These are phyloP conservation scores for Yamadazyma dushanensis DNA, from an alignment of 1,139 yeast genomes.

Conservation along the genomic window DNA sequence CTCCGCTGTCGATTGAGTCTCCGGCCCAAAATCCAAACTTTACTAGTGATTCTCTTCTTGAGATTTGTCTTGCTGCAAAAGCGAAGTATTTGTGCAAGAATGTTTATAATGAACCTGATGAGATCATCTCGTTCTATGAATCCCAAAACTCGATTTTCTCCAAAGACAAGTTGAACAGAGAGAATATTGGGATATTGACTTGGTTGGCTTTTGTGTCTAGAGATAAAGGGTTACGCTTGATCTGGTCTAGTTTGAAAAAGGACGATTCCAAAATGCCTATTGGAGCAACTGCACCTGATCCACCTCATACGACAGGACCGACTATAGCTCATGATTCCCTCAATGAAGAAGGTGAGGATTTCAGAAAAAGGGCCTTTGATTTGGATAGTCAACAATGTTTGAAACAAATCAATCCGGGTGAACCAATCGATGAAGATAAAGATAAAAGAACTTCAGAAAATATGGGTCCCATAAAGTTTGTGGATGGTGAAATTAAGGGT, in stretches of 20 bases:
- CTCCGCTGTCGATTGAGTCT: too few relatives aligned
- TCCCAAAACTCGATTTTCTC: not conserved
- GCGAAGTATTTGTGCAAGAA: not conserved
- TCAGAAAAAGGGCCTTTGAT: not conserved
- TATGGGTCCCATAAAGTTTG: not conserved
- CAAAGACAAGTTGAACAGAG: slow-evolving; percentile 17
- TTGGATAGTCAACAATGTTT: not conserved
- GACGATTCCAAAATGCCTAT: not conserved
- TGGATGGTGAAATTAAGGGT: not conserved
- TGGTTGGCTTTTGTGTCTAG: slow-evolving; percentile 39
- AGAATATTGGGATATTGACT: slow-evolving; percentile 40
- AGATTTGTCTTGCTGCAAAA: not conserved
- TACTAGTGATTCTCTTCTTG: too few relatives aligned
- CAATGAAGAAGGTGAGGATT: not conserved
- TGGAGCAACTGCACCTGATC: not conserved
- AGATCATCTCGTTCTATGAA: not conserved
- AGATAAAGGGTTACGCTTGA: slow-evolving; percentile 28
- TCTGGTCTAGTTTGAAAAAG: slow-evolving; percentile 11
- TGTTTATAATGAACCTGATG: not conserved
- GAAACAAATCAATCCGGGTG: too few relatives aligned
- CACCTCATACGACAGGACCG: too few relatives aligned
- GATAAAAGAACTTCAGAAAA: slow-evolving; percentile 2
- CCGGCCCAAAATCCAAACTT: too few relatives aligned
- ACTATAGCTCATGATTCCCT: not conserved
- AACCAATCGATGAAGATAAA: not conserved